Conservation (phyloP, 73 alveolate genomes). For the Uronychia setigera region DNA sequence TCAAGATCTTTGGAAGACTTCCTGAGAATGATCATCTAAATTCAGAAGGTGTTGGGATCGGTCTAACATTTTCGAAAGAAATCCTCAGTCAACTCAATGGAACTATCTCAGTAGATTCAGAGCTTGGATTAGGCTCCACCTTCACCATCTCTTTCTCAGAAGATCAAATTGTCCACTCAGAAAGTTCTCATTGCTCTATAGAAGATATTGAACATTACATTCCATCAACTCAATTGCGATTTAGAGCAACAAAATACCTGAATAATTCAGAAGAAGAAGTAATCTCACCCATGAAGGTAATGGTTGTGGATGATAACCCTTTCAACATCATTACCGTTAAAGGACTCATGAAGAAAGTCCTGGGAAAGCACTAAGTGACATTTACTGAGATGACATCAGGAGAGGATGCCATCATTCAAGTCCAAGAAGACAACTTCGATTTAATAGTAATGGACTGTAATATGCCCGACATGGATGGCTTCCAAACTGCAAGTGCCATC, state of each 20-base stretch:
- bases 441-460: conserved; percentile 13
- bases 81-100: not conserved
- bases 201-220: too few species aligned
- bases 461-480: conserved; percentile 19
- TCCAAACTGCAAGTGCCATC: not conserved
- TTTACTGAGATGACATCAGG: not conserved
- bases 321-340: not conserved
- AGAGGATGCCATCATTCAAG: not conserved
- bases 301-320: conserved; percentile 8
- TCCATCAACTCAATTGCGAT: too few species aligned
- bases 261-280: too few species aligned
- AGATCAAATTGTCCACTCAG: too few species aligned
- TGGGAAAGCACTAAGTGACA: not conserved
- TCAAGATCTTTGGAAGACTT: not conserved
- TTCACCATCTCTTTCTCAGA: too few species aligned
- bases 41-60: not conserved
- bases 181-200: too few species aligned
- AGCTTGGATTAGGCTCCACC: not conserved
- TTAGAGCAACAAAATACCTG: too few species aligned
- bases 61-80: not conserved
- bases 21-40: not conserved
- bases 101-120: not conserved
- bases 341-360: not conserved
- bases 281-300: too few species aligned
- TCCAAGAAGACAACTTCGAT: not conserved